phyloP scores from a whole-genome alignment of 371 early-diverging fungal species.

The Apophysomyces variabilis region DNA sequence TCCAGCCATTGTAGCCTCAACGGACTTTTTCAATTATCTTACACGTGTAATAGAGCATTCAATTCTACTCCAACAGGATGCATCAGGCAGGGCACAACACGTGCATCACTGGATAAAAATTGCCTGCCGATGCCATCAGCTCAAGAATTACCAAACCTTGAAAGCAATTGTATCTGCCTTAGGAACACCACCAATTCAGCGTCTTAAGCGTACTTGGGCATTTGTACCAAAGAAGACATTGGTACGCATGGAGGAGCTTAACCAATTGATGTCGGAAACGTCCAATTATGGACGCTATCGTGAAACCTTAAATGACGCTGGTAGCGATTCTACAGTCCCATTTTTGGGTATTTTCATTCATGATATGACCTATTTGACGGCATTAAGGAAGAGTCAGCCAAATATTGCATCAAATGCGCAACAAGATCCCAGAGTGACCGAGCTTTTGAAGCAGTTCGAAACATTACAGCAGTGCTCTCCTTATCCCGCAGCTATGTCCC shows the following conservation, averaged over 20 bases:
- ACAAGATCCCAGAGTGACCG: slow-evolving; percentile 53
- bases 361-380: slow-evolving; percentile 76
- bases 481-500: slow-evolving; percentile 59
- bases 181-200: slow-evolving; percentile 75
- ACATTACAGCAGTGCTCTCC: slow-evolving; percentile 64
- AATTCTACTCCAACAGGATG: slow-evolving; percentile 64
- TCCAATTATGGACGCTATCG: slow-evolving; percentile 75
- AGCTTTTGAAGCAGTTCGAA: slow-evolving; percentile 50
- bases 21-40: slow-evolving; percentile 84
- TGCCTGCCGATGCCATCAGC: slow-evolving; percentile 60
- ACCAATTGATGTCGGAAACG: slow-evolving; percentile 69
- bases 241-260: slow-evolving; percentile 54
- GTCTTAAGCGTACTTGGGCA: slow-evolving; percentile 78
- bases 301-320: slow-evolving; percentile 42
- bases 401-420: slow-evolving; percentile 30
- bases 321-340: slow-evolving; percentile 67
- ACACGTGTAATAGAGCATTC: slow-evolving; percentile 77
- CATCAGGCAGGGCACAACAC: slow-evolving; percentile 65
- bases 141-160: slow-evolving; percentile 75
- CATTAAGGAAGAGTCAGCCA: slow-evolving; percentile 52
- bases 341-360: slow-evolving; percentile 80
- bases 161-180: slow-evolving; percentile 76
- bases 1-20: slow-evolving; percentile 68
- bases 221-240: slow-evolving; percentile 71
- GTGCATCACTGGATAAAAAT: slow-evolving; percentile 79